Evolutionary conservation across 106 monocot species (phyloP), one percentile per base, ranked within the genome.

Genomic region (Allium fistulosum): DNA sequence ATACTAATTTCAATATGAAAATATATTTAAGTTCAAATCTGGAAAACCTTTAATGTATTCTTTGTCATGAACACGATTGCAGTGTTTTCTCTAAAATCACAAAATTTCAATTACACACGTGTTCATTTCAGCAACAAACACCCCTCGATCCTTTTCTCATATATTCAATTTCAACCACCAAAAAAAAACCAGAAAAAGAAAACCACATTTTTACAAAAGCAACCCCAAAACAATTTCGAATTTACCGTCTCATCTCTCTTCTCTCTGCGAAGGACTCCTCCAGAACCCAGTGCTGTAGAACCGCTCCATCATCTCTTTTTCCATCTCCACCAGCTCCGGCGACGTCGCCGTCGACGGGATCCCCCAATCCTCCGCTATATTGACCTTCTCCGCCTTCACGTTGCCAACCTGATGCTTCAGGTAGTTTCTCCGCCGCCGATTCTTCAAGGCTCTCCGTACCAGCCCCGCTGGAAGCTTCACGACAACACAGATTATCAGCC

Each of bases 281-380:
- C 79, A 83, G 69, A 83, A 83, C 6, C 83, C 83, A 2, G 71
- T 51, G 17, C 68, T 47, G 55, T 61, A 68, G 73, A 84, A 80
- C 55, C 50, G 51, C 27, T 48, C 67, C 76, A 63, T 49, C 83
- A 76, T 76, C 76, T 80, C 76, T 57, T 68, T 67, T 26, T 80
- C 80, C 53, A 80, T 65, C 63, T 63, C 76, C 53, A n/a, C 53
- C 61, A 28, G 48, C 63, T 55, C 77, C 55, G 59, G 45, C 62
- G 50, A 50, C 28, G 72, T 51, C 18, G 51, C 27, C 62, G 61
- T 48, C 48, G 15, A 15, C 57, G 60, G 61, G 12, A 72, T 17
- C 63, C 6, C 49, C 37, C 15, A 9, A 13, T 53, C 53, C 63
- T 26, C 62, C 53, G 27, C 18, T 10, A 26, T n/a, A 46, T 49